phyloP scores from a whole-genome alignment of 2,329 filamentous ascomycete genomes.

The Coniochaeta sp. region DNA sequence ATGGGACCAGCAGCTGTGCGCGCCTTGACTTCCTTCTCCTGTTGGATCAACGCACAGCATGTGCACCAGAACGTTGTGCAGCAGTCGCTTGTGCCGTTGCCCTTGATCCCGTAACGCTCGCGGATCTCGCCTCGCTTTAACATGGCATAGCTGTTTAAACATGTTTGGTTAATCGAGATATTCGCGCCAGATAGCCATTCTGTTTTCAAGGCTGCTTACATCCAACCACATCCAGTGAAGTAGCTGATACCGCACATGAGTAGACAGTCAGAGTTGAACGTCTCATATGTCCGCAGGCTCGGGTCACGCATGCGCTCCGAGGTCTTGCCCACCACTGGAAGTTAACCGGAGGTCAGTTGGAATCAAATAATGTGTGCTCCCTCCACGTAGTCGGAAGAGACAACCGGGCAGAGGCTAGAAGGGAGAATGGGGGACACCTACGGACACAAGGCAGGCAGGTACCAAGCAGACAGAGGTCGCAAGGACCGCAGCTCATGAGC shows the following conservation, averaged over 20 bases:
- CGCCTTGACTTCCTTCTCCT: constrained; percentile 44
- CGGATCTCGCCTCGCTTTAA: constrained; percentile 48
- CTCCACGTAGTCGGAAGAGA: neutral
- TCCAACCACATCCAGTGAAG: constrained; percentile 34
- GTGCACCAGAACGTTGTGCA: constrained; percentile 46
- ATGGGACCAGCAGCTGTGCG: constrained; percentile 6
- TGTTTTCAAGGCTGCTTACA: constrained; percentile 24
- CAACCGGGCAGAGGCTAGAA: neutral
- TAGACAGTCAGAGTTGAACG: constrained; percentile 34
- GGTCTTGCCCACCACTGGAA: constrained; percentile 34
- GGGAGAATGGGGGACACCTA: constrained; percentile 26
- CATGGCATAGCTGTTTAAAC: constrained; percentile 32
- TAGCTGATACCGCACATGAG: constrained; percentile 29
- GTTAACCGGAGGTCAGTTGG: neutral
- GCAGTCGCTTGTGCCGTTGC: constrained; percentile 40
- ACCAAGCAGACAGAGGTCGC: constrained; percentile 28
- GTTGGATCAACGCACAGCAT: constrained; percentile 50
- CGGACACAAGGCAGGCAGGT: constrained; percentile 35
- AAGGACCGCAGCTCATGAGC: constrained; percentile 33
- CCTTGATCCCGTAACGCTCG: constrained; percentile 44
- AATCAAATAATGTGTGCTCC: neutral
- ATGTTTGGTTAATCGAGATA: neutral
- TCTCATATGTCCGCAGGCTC: constrained; percentile 28
- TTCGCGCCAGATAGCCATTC: neutral
- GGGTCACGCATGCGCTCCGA: constrained; percentile 36